Conservation (phyloP, 768 basidiomycete species). For the Saitozyma podzolica region DNA sequence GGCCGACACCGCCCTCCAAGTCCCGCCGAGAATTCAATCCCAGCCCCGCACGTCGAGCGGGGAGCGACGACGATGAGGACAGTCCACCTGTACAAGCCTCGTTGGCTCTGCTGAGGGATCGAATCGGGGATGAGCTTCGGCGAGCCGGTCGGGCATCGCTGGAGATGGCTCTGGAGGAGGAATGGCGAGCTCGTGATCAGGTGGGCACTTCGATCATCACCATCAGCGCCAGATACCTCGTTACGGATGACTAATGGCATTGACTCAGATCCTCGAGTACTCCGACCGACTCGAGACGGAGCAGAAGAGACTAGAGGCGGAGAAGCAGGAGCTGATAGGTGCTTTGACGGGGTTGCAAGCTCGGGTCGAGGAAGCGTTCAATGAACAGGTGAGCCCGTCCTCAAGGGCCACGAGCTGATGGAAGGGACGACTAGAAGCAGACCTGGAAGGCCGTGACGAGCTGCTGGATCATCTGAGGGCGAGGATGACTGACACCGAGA, state of each 20-base stretch:
- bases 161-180: conserved; percentile 24
- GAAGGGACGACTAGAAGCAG: conserved; percentile 40
- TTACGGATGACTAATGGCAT: not conserved
- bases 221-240: conserved; percentile 4
- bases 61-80: no score
- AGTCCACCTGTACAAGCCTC: not conserved
- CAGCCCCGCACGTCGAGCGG: no score
- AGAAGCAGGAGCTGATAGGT: conserved; percentile 15
- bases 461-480: conserved; percentile 28
- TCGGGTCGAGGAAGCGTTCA: conserved; percentile 26
- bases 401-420: conserved; percentile 1
- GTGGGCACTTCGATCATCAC: conserved; percentile 17
- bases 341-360: conserved; percentile 15
- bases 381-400: conserved; percentile 30
- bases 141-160: conserved; percentile 25
- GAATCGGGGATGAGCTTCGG: conserved; percentile 28
- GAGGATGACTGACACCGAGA: conserved; percentile 28
- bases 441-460: conserved; percentile 35
- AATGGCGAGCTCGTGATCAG: conserved; percentile 28
- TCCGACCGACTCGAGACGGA: conserved; percentile 11
- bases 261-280: conserved; percentile 7
- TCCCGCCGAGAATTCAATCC: no score
- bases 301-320: conserved; percentile 10
- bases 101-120: conserved; percentile 35
- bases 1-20: no score